Evolutionary conservation across 2,329 filamentous ascomycete genomes (phyloP), one percentile per base, ranked within the genome.

Genomic region (Aspergillus sp.): DNA sequence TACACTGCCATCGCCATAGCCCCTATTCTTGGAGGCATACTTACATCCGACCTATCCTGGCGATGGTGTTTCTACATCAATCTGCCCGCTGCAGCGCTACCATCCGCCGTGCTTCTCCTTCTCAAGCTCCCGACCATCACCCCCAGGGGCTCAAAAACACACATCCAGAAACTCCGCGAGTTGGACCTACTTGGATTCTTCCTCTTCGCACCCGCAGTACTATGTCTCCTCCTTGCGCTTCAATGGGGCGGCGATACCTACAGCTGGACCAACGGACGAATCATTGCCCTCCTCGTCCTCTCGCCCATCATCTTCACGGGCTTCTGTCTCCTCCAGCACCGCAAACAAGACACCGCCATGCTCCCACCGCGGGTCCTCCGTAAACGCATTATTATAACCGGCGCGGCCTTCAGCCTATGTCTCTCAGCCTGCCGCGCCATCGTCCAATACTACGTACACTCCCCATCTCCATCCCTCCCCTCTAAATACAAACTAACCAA

Each of bases 21-120:
- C 13, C 50, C 50, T 15, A 53, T 53, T 13, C 30, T 53, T 0
- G 50, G 50, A 39, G 50, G 50, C 5, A 32, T 19, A 8, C 36
- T 53, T 7, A 53, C 50, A 4, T 53, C 50, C 3, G 3, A 36
- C 6, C 50, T 53, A 11, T 53, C 50, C 17, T 53, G 50, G 50
- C 3, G 50, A 23, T 53, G 50, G 50, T 53, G 50, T 39, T 53
- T 53, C 50, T 53, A 38, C 50, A 53, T 53, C 13, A 53, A 53
- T 7, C 10, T 53, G 11, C 50, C 50, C 0, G 21, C 50, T 2
- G 50, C 50, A 2, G 50, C 50, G 2, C 30, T 39, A 2, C 50
- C 32, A n/a, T 23, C 50, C 32, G 13, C 19, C 32, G 19, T 53
- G 17, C 11, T 53, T 13, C 50, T 53, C 2, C 50, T 53, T 10